phyloP scores from a whole-genome alignment of 495 filamentous ascomycete species.

The Talaromyces thailandensis region DNA sequence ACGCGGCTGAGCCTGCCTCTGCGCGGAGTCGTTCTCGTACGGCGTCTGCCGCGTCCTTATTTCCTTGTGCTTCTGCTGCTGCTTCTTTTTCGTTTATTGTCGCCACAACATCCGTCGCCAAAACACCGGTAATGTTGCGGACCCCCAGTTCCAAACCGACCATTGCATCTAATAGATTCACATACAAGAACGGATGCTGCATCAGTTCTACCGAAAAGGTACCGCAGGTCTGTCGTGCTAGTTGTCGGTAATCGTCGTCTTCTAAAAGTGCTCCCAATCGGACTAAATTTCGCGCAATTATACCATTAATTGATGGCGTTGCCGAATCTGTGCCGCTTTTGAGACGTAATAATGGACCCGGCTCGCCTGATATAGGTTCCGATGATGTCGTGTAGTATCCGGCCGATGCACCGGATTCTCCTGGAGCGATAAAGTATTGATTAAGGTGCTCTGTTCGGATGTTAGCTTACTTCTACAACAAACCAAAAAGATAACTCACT shows the following conservation, averaged over 20 bases:
- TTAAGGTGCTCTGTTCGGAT: conserved; percentile 52
- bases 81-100: conserved; percentile 3
- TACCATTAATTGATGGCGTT: conserved; percentile 80
- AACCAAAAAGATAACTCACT: conserved; percentile 30
- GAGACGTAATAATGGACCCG: conserved; percentile 73
- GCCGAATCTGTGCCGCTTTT: conserved; percentile 92
- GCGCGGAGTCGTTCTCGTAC: conserved; percentile 27
- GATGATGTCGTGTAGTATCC: conserved; percentile 84
- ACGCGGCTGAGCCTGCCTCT: conserved; percentile 30
- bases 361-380: conserved; percentile 52
- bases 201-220: conserved; percentile 86
- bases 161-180: conserved; percentile 65
- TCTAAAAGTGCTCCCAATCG: conserved; percentile 64
- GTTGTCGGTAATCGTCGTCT: conserved; percentile 50
- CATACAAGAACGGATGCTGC: conserved; percentile 86
- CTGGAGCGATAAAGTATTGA: conserved; percentile 54
- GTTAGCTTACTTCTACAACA: background rate
- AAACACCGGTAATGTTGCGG: conserved; percentile 31
- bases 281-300: conserved; percentile 74
- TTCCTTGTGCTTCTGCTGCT: background rate
- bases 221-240: conserved; percentile 64
- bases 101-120: conserved; percentile 3
- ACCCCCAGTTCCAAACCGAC: conserved; percentile 58
- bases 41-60: conserved; percentile 19
- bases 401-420: conserved; percentile 28